Conservation (phyloP, 1,139 yeast genomes). For the Blastobotrys apis region DNA sequence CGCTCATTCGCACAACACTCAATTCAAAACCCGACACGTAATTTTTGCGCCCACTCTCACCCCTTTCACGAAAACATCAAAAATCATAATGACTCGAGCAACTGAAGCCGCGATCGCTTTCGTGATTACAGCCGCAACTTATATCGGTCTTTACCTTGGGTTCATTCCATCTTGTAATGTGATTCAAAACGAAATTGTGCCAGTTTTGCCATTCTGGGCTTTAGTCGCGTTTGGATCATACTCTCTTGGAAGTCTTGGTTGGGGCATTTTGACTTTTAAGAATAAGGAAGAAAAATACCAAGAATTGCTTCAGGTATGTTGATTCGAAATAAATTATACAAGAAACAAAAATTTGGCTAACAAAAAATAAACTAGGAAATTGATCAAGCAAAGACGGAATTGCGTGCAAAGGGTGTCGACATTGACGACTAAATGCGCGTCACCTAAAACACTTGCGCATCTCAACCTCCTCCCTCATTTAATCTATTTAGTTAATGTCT, state of each 20-base stretch:
- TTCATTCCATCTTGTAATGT: slow-evolving; percentile 52
- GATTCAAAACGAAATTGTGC: slow-evolving; percentile 54
- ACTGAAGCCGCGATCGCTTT: slow-evolving; percentile 54
- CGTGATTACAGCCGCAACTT: slow-evolving; percentile 45
- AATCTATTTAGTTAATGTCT: slow-evolving; percentile 3
- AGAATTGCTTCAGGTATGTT: slow-evolving; percentile 48
- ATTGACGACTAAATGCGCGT: slow-evolving; percentile 19
- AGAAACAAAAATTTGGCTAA: slow-evolving; percentile 12
- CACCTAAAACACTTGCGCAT: no score
- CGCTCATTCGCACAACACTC: no score
- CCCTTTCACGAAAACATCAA: not conserved
- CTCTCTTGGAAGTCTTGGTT: slow-evolving; percentile 67
- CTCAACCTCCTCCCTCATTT: no score
- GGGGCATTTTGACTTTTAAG: slow-evolving; percentile 66
- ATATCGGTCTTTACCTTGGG: slow-evolving; percentile 51
- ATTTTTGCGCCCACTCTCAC: not conserved
- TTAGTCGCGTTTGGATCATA: slow-evolving; percentile 68
- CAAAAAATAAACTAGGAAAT: no score
- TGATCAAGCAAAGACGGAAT: slow-evolving; percentile 59
- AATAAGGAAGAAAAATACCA: slow-evolving; percentile 67
- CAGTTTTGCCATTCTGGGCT: slow-evolving; percentile 69
- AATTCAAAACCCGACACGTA: no score
- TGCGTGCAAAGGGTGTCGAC: slow-evolving; percentile 54
- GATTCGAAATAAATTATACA: not conserved
- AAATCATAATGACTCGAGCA: slow-evolving; percentile 57